A percentile compares a stretch with the other conserved stretches of the same genome.
Conservation (phyloP, 2,329 filamentous ascomycete species). For the Raffaelea arxii region DNA sequence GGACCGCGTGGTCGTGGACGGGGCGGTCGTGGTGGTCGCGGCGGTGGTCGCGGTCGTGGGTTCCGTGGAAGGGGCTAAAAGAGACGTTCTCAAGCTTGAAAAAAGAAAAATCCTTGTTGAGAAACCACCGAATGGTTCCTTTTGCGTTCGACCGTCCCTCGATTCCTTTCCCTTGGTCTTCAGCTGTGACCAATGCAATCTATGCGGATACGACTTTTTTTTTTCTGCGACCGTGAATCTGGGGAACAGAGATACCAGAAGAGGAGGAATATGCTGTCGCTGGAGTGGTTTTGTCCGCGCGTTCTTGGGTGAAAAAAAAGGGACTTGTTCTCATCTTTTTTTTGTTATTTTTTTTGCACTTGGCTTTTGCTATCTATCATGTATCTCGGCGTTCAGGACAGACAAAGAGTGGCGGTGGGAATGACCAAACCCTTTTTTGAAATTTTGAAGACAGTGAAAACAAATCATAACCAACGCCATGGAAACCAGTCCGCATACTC, state of each 20-base stretch:
- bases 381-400: constrained; percentile 1
- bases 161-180: too few species aligned
- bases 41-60: constrained; percentile 7
- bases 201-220: too few species aligned
- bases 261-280: too few species aligned
- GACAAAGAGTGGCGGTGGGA: background rate
- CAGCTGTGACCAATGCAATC: too few species aligned
- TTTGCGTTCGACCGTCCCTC: too few species aligned
- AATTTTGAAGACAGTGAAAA: background rate
- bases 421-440: background rate
- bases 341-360: background rate
- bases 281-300: background rate
- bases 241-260: too few species aligned
- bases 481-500: too few species aligned
- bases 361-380: constrained; percentile 2
- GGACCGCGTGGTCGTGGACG: constrained; percentile 24
- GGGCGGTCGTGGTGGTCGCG: constrained; percentile 12
- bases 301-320: background rate
- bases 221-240: too few species aligned
- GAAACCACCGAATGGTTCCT: too few species aligned
- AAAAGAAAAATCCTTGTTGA: background rate
- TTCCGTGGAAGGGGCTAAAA: constrained; percentile 11
- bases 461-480: background rate
- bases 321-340: background rate
- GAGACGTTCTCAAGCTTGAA: too few species aligned